A percentile compares a stretch with the other conserved stretches of the same genome.
These are phyloP conservation scores for Arabidopsis arenosa DNA, from an alignment of 345 rosid species.

Conservation along the genomic window DNA sequence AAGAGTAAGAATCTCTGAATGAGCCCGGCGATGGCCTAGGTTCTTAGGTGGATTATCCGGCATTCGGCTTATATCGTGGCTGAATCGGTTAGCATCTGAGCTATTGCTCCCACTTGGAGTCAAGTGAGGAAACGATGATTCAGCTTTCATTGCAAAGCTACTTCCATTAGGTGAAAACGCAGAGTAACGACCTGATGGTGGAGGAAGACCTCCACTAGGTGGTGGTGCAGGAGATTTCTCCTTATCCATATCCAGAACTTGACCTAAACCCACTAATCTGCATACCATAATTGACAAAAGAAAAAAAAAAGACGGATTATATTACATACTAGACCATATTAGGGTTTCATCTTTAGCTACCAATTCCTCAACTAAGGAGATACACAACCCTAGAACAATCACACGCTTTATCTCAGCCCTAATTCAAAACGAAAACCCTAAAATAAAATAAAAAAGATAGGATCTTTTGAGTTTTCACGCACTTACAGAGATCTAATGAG, in stretches of 20 bases:
- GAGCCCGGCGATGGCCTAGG: slow-evolving; percentile 90
- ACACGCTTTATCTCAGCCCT: slow-evolving; percentile 10
- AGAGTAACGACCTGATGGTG: slow-evolving; percentile 64
- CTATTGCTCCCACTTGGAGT: slow-evolving; percentile 51
- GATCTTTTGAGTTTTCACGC: background rate
- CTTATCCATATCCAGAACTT: slow-evolving; percentile 69
- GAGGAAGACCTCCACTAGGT: slow-evolving; percentile 62
- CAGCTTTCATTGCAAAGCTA: slow-evolving; percentile 59
- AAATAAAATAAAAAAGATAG: background rate
- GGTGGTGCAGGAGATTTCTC: slow-evolving; percentile 61
- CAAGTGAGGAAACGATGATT: slow-evolving; percentile 55
- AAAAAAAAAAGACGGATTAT: background rate
- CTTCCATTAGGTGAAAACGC: slow-evolving; percentile 54
- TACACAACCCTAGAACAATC: slow-evolving; percentile 14
- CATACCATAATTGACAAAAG: slow-evolving; percentile 23
- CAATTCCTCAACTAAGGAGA: slow-evolving; percentile 7
- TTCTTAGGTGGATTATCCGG: slow-evolving; percentile 84
- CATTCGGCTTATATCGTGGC: slow-evolving; percentile 87
- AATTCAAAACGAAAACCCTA: background rate
- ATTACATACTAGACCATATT: slow-evolving; percentile 2
- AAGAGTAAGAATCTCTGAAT: slow-evolving; percentile 88
- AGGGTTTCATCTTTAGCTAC: slow-evolving; percentile 14
- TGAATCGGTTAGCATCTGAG: slow-evolving; percentile 60
- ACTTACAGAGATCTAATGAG: slow-evolving; percentile 40
- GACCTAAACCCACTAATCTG: slow-evolving; percentile 34